These are phyloP conservation scores for Ustilago hordei DNA, from an alignment of 1,284 basidiomycete genomes.

Conservation along the genomic window DNA sequence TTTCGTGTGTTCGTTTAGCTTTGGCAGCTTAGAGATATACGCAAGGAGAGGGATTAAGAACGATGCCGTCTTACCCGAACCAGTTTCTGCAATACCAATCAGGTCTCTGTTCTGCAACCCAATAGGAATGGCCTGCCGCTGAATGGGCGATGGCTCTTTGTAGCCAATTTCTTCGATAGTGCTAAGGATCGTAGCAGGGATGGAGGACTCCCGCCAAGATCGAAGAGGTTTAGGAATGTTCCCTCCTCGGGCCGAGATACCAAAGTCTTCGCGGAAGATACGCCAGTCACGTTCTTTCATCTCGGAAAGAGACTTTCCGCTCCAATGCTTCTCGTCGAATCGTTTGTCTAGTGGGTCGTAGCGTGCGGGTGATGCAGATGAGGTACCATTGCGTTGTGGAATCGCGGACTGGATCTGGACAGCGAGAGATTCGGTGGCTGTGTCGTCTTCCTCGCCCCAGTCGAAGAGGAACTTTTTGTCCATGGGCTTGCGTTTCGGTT, in stretches of 20 bases:
- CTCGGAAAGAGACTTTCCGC: conserved; percentile 89
- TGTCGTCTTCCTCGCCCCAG: conserved; percentile 76
- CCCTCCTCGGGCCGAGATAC: conserved; percentile 88
- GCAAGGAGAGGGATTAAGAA: conserved; percentile 98
- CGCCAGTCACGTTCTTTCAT: conserved; percentile 99
- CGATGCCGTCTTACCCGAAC: conserved; percentile 97
- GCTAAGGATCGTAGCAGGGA: conserved; percentile 82
- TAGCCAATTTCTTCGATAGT: conserved; percentile 92
- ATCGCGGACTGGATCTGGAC: conserved; percentile 18
- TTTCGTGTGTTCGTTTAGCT: conserved; percentile 87
- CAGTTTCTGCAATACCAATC: conserved; percentile 96
- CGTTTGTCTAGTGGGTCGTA: conserved; percentile 31
- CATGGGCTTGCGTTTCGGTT: conserved; percentile 90
- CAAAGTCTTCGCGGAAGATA: conserved; percentile 98
- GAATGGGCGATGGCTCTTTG: conserved; percentile 95
- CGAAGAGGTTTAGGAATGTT: conserved; percentile 91
- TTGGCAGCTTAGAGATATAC: conserved; percentile 87
- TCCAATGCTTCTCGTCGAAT: conserved; percentile 88
- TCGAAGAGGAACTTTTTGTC: conserved; percentile 95
- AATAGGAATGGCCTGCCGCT: conserved; percentile 97
- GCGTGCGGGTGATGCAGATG: conserved; percentile 5
- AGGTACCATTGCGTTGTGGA: not conserved
- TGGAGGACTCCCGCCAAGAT: conserved; percentile 88
- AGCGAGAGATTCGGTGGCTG: conserved; percentile 44
- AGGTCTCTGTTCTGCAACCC: conserved; percentile 94